Evolutionary conservation across 2,329 filamentous ascomycete species (phyloP), one percentile per base, ranked within the genome.

Genomic region (Coccinonectria pachysandricola): DNA sequence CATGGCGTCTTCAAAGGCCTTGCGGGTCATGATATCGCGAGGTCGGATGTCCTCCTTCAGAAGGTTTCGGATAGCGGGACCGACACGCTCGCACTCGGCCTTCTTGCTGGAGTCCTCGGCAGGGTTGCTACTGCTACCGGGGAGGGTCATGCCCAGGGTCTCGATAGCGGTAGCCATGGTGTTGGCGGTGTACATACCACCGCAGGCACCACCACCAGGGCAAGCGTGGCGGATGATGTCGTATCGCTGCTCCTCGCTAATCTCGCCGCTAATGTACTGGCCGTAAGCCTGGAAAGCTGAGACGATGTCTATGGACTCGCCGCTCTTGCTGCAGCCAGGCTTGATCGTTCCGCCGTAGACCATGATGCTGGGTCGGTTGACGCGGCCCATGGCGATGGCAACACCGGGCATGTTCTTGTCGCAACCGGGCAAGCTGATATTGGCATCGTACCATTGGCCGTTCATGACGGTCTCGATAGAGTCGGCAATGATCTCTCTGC

Each of bases 351-450:
- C 91, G 43, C 91, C 91, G 50, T 98, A 98, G 15, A 98, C 83
- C 91, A 98, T 98, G 52, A 98, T 68, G 45, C 83, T 86, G 15
- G 91, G 91, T 23, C 91, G 69, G 65, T 98, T 96, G 41, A 95
- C 76, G 43, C 91, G 75, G 19, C 86, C 88, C 83, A 95, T 95
- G 30, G 87, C 91, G 49, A 91, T 91, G 46, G 86, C 62, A 8
- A 91, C 83, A 56, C 83, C 83, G 2, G 86, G 86, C 91, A 98
- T 96, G 64, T 98, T 98, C 75, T 98, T 98, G 71, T 98, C 91
- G 60, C 91, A 98, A 24, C 91, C 91, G 9, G 91, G 91, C 46
- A 98, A 81, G 27, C 85, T 93, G 52, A 98, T 81, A 59, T 96
- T 96, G 43, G 77, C 88, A 57, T 98, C 91, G 54, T 98, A 96